A percentile compares a stretch with the other conserved stretches of the same genome.
Evolutionary conservation across 2,329 filamentous ascomycete genomes (phyloP).

Genomic region (Sporothrix curviconia): DNA sequence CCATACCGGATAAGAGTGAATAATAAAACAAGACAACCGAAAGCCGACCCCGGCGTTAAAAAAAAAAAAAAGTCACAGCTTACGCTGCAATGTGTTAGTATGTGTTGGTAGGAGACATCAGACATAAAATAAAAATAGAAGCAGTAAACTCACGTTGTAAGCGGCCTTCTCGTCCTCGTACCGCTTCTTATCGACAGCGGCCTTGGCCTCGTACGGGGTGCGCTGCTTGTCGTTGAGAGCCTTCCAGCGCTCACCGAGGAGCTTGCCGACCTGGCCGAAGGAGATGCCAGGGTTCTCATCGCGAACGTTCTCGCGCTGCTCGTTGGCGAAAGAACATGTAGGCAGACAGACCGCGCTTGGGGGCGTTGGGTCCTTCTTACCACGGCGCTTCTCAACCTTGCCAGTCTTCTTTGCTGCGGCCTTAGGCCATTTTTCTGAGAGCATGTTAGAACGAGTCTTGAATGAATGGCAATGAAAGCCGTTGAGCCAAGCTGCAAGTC

Average conservation of each 20-base stretch:
- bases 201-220: conserved; percentile 91
- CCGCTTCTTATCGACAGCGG: conserved; percentile 94
- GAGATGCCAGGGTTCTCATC: conserved; percentile 97
- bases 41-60: background rate
- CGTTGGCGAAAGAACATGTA: conserved; percentile 99
- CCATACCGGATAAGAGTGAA: conserved; percentile 16
- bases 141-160: conserved; percentile 66
- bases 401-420: conserved; percentile 47
- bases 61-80: background rate
- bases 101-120: background rate
- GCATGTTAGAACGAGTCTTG: background rate
- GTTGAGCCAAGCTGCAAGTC: no score
- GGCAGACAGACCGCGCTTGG: conserved; percentile 97
- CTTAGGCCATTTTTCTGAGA: conserved; percentile 51
- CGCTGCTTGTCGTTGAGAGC: conserved; percentile 88
- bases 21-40: conserved; percentile 14
- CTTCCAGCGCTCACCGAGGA: conserved; percentile 99
- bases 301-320: conserved; percentile 95
- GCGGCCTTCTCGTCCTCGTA: conserved; percentile 97
- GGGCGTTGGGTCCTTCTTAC: conserved; percentile 82
- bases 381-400: conserved; percentile 50
- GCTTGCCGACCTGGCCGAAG: conserved; percentile 97
- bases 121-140: background rate
- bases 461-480: no score
- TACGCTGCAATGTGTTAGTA: conserved; percentile 6